A percentile compares a stretch with the other conserved stretches of the same genome.
These are phyloP conservation scores for Penicillium antarcticum DNA, from an alignment of 495 filamentous ascomycete species.

Conservation along the genomic window DNA sequence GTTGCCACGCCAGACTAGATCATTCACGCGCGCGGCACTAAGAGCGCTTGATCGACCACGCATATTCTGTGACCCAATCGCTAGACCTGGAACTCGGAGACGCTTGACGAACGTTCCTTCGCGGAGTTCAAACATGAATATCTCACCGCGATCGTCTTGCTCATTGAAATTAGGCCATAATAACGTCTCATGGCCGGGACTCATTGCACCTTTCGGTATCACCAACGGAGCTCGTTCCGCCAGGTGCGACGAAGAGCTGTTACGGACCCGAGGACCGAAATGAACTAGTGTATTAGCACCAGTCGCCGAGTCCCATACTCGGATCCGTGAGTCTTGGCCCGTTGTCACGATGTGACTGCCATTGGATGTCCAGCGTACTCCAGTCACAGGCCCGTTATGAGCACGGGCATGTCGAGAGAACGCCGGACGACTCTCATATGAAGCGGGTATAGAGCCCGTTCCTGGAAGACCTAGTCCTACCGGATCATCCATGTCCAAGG, in stretches of 20 bases:
- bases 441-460: conserved; percentile 14
- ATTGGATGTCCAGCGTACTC: conserved; percentile 76
- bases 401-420: conserved; percentile 54
- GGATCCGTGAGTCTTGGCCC: conserved; percentile 76
- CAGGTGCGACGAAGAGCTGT: conserved; percentile 52
- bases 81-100: conserved; percentile 58
- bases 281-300: conserved; percentile 80
- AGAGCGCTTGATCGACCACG: conserved; percentile 31
- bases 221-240: conserved; percentile 60
- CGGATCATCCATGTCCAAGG: conserved; percentile 79
- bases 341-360: conserved; percentile 70
- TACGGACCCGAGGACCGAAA: conserved; percentile 76
- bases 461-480: conserved; percentile 48
- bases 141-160: conserved; percentile 54
- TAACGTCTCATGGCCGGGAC: conserved; percentile 56
- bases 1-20: conserved; percentile 66
- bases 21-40: conserved; percentile 59
- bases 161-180: conserved; percentile 71
- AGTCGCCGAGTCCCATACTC: conserved; percentile 77
- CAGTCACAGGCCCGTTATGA: conserved; percentile 76
- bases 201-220: conserved; percentile 50
- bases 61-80: conserved; percentile 32
- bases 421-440: conserved; percentile 40
- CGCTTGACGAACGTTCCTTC: conserved; percentile 71
- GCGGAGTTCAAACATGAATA: conserved; percentile 71